Evolutionary conservation across 2,329 filamentous ascomycete species (phyloP), one percentile per base, ranked within the genome.

Genomic region (Penicillium olsonii): DNA sequence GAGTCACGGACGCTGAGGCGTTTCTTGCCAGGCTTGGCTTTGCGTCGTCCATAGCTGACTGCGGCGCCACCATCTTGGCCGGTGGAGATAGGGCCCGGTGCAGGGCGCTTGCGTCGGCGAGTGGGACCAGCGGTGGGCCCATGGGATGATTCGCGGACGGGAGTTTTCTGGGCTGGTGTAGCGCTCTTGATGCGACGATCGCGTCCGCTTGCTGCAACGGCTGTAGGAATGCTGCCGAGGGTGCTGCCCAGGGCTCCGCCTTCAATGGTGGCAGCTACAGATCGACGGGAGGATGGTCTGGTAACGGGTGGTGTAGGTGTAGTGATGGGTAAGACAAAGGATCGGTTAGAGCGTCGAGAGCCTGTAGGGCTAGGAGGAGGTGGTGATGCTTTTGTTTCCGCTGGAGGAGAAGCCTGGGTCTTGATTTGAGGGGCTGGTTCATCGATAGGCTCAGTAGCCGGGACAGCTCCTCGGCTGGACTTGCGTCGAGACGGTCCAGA

Each of bases 31-130:
- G 80, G 80, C 43, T 80, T 80, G 26, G 74, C 76, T 52, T 82
- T 82, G 31, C 83, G 78, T 57, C 78, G 79, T 27, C 82, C 82
- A 42, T 84, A 78, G 45, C 80, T 84, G 31, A 85, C 80, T 37
- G 83, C 83, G 35, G 82, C 80, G 41, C 82, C 81, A 19, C 82
- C 82, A 52, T 82, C 77, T 52, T 82, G 79, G 42, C 78, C 78
- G 18, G 77, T 75, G 6, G 78, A 81, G 33, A 85, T 76, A 2
- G 80, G 76, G 12, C 83, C 83, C 12, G 83, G 84, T 4, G 81
- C 82, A 5, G 82, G 82, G 5, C 80, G 76, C 61, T 81, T 84
- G 52, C 76, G 78, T 18, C 82, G 79, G 19, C 78, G 73, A 46
- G 62, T 66, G 7, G 67, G 65, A 12, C 55, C 65, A 38, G 62